A percentile compares a stretch with the other conserved stretches of the same genome.
Conservation (phyloP, 371 early-diverging fungal species). For the Lichtheimia ramosa region DNA sequence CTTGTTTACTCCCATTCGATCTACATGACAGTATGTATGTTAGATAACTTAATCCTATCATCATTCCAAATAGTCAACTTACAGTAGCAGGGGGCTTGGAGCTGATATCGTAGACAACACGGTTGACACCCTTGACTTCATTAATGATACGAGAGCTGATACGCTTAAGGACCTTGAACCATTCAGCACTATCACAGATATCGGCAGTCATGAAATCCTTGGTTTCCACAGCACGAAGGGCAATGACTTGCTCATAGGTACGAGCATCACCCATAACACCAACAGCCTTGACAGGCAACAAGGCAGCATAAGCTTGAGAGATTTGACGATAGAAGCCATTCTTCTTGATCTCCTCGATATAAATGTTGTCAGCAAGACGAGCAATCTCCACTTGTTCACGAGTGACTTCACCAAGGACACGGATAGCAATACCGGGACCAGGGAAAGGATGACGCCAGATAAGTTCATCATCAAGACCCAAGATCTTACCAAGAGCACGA, state of each 20-base stretch:
- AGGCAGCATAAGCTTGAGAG: constrained; percentile 96
- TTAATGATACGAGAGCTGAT: constrained; percentile 95
- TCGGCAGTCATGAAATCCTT: constrained; percentile 98
- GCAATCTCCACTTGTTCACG: constrained; percentile 90
- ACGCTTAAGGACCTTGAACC: constrained; percentile 72
- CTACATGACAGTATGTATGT: background rate
- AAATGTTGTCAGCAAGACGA: constrained; percentile 93
- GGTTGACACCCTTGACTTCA: constrained; percentile 97
- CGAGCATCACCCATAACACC: constrained; percentile 99
- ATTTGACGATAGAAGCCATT: constrained; percentile 94
- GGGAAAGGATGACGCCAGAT: constrained; percentile 99
- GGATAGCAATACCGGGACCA: constrained; percentile 97
- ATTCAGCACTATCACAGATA: constrained; percentile 69
- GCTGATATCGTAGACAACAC: constrained; percentile 93
- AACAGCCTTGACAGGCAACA: constrained; percentile 92
- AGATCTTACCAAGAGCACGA: constrained; percentile 84
- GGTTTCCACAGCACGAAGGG: constrained; percentile 94
- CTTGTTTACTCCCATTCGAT: constrained; percentile 11
- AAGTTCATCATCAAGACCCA: constrained; percentile 91
- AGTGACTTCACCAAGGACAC: constrained; percentile 94
- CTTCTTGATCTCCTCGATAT: constrained; percentile 97
- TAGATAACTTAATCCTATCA: background rate
- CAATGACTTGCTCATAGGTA: constrained; percentile 98
- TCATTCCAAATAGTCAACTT: background rate
- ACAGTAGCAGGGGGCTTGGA: constrained; percentile 94